Percentiles rank a stretch among this genome's conserved stretches.
These are phyloP conservation scores for Metroxylon sagu DNA, from an alignment of 176 grass and related monocot genomes.

Conservation along the genomic window DNA sequence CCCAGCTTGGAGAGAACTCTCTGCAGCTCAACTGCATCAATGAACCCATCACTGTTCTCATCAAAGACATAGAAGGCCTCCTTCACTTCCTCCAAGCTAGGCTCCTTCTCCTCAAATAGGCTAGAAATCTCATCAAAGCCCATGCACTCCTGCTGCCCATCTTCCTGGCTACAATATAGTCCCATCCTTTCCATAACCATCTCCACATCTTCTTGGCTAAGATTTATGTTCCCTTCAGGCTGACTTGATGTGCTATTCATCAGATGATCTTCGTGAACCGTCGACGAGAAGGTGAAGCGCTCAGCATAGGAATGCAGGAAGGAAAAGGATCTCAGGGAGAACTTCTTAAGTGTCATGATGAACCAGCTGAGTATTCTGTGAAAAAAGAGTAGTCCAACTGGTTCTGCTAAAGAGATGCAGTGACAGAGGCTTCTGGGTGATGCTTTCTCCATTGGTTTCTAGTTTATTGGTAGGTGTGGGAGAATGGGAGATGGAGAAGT, in stretches of 20 bases:
- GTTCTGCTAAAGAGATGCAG: slow-evolving; percentile 16
- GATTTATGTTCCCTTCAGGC: background rate
- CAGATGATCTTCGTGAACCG: background rate
- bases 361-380: slow-evolving; percentile 27
- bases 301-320: slow-evolving; percentile 8
- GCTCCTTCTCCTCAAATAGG: slow-evolving; percentile 5
- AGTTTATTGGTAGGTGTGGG: too few relatives aligned
- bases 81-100: background rate
- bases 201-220: background rate
- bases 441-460: slow-evolving; percentile 39
- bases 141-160: background rate
- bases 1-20: background rate
- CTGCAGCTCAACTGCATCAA: slow-evolving; percentile 6
- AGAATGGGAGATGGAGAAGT: too few relatives aligned
- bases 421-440: too few relatives aligned
- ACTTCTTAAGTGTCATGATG: slow-evolving; percentile 20
- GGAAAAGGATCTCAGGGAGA: slow-evolving; percentile 13
- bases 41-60: slow-evolving; percentile 3
- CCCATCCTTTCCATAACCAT: background rate
- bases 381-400: slow-evolving; percentile 24
- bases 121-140: background rate
- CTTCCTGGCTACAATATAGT: background rate
- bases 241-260: too few relatives aligned
- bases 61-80: background rate
- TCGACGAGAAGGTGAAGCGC: background rate